Conservation (phyloP, 1,284 basidiomycete genomes). For the Melampsora americana region DNA sequence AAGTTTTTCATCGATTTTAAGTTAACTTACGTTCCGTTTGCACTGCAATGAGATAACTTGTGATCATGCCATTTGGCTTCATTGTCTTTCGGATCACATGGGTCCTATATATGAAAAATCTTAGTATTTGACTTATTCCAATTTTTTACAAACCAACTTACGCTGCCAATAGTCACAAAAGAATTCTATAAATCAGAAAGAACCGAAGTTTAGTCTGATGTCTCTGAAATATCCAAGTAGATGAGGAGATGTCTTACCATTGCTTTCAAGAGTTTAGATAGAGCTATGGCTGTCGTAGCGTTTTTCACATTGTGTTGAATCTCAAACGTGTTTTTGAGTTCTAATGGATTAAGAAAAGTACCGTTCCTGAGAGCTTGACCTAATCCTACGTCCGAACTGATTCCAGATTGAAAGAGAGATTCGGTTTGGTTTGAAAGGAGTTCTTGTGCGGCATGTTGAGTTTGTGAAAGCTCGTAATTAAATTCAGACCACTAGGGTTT, state of each 20-base stretch:
- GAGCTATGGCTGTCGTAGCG: conserved; percentile 16
- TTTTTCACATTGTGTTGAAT: conserved; percentile 30
- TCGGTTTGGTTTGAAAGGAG: conserved; percentile 11
- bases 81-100: conserved; percentile 15
- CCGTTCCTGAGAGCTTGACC: conserved; percentile 21
- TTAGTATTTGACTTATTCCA: background rate
- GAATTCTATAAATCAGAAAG: conserved; percentile 15
- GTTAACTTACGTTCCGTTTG: conserved; percentile 29
- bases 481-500: conserved; percentile 19
- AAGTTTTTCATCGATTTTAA: background rate
- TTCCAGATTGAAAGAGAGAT: conserved; percentile 16
- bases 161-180: conserved; percentile 28
- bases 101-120: background rate
- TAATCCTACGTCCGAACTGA: conserved; percentile 16
- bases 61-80: conserved; percentile 16
- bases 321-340: conserved; percentile 28
- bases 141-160: conserved; percentile 11
- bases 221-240: background rate
- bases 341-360: conserved; percentile 27
- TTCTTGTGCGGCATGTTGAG: conserved; percentile 13
- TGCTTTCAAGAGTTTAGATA: conserved; percentile 17
- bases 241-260: conserved; percentile 14
- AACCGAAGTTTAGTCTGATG: background rate
- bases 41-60: conserved; percentile 19
- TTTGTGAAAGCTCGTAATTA: conserved; percentile 21